A percentile compares a stretch with the other conserved stretches of the same genome.
Evolutionary conservation across 768 basidiomycete species (phyloP).

Genomic region (Suillus plorans): DNA sequence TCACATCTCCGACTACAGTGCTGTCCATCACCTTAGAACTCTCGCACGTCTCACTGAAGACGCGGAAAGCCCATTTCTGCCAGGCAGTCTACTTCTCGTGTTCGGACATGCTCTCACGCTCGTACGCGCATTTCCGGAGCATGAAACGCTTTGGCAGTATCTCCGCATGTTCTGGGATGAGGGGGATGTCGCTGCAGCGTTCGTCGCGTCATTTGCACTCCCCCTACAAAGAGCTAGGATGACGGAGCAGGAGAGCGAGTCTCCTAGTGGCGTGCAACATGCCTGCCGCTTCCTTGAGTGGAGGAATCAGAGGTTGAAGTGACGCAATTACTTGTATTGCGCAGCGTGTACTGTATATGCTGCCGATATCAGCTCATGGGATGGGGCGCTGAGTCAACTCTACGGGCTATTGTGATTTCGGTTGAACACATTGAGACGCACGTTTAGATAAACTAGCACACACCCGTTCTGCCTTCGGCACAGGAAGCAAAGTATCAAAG

Average conservation of each 20-base stretch:
- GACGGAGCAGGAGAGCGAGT: background rate
- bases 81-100: constrained; percentile 8
- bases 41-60: constrained; percentile 25
- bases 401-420: too few relatives aligned
- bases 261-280: constrained; percentile 77
- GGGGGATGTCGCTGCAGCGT: background rate
- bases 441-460: too few relatives aligned
- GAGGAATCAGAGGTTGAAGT: background rate
- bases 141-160: constrained; percentile 69
- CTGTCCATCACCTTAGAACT: constrained; percentile 52
- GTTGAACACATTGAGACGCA: too few relatives aligned
- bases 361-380: background rate
- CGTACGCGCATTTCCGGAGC: constrained; percentile 48
- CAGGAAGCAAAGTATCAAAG: too few relatives aligned
- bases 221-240: background rate
- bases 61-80: constrained; percentile 14
- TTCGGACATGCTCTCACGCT: constrained; percentile 48
- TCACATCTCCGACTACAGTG: constrained; percentile 70
- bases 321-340: background rate
- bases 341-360: background rate
- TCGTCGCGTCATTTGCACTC: background rate
- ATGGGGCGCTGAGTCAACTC: background rate
- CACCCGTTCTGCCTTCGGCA: too few relatives aligned
- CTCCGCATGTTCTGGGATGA: constrained; percentile 32
- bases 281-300: constrained; percentile 64